Evolutionary conservation across 2,329 filamentous ascomycete genomes (phyloP).

Genomic region (Penicillium rolfsii): DNA sequence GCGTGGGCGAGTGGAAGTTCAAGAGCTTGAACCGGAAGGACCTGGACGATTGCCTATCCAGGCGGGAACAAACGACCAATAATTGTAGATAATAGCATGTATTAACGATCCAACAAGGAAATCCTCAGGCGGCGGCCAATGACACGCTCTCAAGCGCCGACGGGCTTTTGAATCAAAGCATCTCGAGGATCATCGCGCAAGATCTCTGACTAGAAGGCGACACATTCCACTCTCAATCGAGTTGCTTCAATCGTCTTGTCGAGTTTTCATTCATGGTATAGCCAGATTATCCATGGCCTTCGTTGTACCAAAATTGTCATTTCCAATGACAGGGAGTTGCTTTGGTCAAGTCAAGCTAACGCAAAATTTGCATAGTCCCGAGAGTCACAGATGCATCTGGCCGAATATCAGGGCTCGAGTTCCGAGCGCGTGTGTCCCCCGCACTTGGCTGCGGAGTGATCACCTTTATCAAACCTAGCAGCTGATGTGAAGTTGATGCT

Average conservation of each 20-base stretch:
- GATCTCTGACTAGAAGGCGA: background rate
- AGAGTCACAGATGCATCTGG: background rate
- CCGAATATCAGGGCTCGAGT: background rate
- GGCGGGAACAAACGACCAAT: background rate
- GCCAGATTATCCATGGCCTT: background rate
- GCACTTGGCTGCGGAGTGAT: background rate
- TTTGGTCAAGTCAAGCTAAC: background rate
- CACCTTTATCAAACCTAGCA: background rate
- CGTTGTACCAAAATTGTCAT: background rate
- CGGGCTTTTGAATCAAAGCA: background rate
- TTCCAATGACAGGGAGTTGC: background rate
- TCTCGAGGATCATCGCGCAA: background rate
- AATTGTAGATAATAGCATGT: background rate
- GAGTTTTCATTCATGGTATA: background rate
- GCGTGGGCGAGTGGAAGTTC: no score
- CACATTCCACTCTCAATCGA: background rate
- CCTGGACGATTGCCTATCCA: background rate
- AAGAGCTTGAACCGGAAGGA: no score
- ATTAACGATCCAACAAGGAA: background rate
- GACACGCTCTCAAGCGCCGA: background rate
- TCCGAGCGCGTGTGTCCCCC: background rate
- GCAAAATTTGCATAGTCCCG: background rate
- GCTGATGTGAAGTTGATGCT: background rate
- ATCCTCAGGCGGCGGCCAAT: background rate
- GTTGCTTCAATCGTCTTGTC: background rate